A percentile compares a stretch with the other conserved stretches of the same genome.
Evolutionary conservation across 345 rosid genomes (phyloP).

Genomic region (Pistacia vera): DNA sequence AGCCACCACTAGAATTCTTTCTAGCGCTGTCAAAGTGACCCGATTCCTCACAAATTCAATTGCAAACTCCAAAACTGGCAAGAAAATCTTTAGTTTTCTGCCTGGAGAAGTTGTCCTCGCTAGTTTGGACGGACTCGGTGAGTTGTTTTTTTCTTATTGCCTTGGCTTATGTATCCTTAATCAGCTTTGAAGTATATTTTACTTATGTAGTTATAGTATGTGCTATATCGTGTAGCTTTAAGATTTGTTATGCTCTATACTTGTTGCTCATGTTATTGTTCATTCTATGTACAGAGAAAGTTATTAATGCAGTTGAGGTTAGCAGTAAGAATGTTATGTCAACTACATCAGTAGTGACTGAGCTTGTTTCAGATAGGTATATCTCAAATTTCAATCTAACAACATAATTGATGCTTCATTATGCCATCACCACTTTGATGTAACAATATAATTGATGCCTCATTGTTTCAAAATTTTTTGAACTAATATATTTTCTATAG

Average conservation of each 20-base stretch:
- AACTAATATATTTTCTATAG: neutral
- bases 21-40: slow-evolving; percentile 81
- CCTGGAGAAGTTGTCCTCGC: slow-evolving; percentile 95
- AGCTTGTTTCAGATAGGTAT: slow-evolving; percentile 76
- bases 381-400: neutral
- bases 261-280: neutral
- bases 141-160: slow-evolving; percentile 29
- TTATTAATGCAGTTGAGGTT: slow-evolving; percentile 89
- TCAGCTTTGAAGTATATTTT: neutral
- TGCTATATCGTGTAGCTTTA: neutral
- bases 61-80: slow-evolving; percentile 78
- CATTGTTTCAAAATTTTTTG: no score
- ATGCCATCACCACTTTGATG: neutral
- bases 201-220: neutral
- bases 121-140: slow-evolving; percentile 91
- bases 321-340: slow-evolving; percentile 92
- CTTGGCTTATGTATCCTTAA: neutral
- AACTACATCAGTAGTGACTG: slow-evolving; percentile 78
- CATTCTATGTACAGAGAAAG: slow-evolving; percentile 48
- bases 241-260: neutral
- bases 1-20: slow-evolving; percentile 68
- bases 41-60: slow-evolving; percentile 75
- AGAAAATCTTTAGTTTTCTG: slow-evolving; percentile 74
- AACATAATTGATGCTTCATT: neutral
- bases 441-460: neutral